These are phyloP conservation scores for Fusarium bulbicola DNA, from an alignment of 2,329 filamentous ascomycete species.

Conservation along the genomic window DNA sequence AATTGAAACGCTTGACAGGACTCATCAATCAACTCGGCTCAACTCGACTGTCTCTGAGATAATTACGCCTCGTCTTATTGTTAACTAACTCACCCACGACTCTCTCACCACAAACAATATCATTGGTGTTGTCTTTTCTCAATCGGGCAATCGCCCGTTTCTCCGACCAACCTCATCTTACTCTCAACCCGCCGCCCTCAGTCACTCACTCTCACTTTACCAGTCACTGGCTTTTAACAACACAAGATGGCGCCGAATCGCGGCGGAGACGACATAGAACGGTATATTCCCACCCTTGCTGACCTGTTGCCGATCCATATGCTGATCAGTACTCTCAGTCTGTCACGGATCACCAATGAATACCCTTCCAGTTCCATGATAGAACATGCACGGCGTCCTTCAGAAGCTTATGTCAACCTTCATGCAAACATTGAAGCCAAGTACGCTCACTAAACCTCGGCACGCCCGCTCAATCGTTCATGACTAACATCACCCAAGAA, in stretches of 20 bases:
- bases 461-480: neutral
- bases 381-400: slow-evolving; percentile 49
- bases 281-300: slow-evolving; percentile 28
- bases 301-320: neutral
- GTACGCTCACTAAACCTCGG: slow-evolving; percentile 43
- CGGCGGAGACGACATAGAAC: slow-evolving; percentile 41
- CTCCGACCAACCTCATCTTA: neutral
- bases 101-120: neutral
- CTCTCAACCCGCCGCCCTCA: neutral
- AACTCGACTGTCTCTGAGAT: slow-evolving; percentile 9
- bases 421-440: slow-evolving; percentile 58
- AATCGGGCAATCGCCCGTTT: slow-evolving; percentile 7
- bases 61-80: neutral
- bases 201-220: neutral
- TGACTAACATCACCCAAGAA: slow-evolving; percentile 43
- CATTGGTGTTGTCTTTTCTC: neutral
- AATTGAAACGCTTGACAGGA: slow-evolving; percentile 10
- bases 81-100: neutral
- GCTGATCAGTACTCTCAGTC: slow-evolving; percentile 30
- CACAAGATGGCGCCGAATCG: slow-evolving; percentile 36
- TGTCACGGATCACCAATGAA: slow-evolving; percentile 40
- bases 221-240: slow-evolving; percentile 9
- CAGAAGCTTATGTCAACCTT: slow-evolving; percentile 52
- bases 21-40: neutral
- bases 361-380: slow-evolving; percentile 45